These are phyloP conservation scores for Penicillium polonicum DNA, from an alignment of 2,329 filamentous ascomycete species.

Conservation along the genomic window DNA sequence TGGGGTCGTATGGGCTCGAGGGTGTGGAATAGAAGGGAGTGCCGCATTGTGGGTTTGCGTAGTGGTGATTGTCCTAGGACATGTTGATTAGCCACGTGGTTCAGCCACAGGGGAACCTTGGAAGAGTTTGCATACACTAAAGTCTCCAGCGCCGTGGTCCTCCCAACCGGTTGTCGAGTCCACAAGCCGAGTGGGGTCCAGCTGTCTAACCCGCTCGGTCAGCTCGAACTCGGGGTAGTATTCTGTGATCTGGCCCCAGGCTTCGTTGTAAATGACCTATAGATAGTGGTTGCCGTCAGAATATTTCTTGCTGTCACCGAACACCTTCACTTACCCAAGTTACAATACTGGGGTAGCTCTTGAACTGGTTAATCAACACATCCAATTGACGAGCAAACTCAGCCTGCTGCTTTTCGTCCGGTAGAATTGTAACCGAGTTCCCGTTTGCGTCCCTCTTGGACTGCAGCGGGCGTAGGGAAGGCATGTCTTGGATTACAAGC, in stretches of 20 bases:
- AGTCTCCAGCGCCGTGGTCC: constrained; percentile 68
- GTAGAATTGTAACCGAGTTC: constrained; percentile 27
- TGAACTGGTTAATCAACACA: constrained; percentile 61
- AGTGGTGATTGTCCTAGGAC: constrained; percentile 65
- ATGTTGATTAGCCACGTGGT: background rate
- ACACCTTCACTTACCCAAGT: constrained; percentile 53
- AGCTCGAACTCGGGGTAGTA: constrained; percentile 58
- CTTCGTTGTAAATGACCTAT: constrained; percentile 68
- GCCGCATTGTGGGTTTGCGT: constrained; percentile 69
- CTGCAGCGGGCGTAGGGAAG: constrained; percentile 52
- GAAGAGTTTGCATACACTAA: constrained; percentile 35
- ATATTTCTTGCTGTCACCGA: background rate
- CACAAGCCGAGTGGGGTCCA: constrained; percentile 65
- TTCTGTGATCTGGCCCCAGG: constrained; percentile 62
- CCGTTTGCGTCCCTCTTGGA: background rate
- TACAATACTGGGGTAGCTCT: constrained; percentile 63
- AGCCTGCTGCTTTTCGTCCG: constrained; percentile 53
- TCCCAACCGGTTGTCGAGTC: constrained; percentile 65
- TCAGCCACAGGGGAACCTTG: background rate
- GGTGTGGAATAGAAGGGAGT: constrained; percentile 63
- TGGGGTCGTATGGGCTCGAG: constrained; percentile 57
- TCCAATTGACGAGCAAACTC: constrained; percentile 66
- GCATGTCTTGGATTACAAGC: constrained; percentile 71
- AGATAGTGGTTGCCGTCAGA: background rate
- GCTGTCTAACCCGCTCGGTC: constrained; percentile 52